phyloP scores from a whole-genome alignment of 768 basidiomycete genomes.

The Termitomyces titanicus region DNA sequence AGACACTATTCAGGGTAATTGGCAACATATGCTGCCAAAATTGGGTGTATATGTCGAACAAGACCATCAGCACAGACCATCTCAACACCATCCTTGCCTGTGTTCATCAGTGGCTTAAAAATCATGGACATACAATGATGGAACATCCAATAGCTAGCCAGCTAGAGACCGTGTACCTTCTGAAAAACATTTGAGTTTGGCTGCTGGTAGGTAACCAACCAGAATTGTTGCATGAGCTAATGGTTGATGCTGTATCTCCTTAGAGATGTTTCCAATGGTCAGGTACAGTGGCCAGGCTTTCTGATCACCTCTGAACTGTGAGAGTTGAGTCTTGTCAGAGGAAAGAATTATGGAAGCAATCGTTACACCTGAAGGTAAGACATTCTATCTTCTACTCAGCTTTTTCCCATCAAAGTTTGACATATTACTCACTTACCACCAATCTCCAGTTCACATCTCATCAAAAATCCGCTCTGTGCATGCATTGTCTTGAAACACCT shows the following conservation, averaged over 20 bases:
- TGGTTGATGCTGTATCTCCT: slow-evolving; percentile 22
- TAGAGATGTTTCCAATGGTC: slow-evolving; percentile 33
- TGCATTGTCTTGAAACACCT: slow-evolving; percentile 14
- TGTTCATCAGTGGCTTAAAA: slow-evolving; percentile 23
- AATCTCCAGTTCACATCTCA: slow-evolving; percentile 21
- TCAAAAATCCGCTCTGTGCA: slow-evolving; percentile 10
- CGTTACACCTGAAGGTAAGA: slow-evolving; percentile 20
- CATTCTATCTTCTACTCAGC: slow-evolving; percentile 8
- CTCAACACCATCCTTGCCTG: slow-evolving; percentile 24
- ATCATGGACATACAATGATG: slow-evolving; percentile 14
- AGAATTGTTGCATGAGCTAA: slow-evolving; percentile 20
- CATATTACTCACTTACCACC: slow-evolving; percentile 31
- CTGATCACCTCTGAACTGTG: slow-evolving; percentile 33
- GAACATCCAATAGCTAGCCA: background rate
- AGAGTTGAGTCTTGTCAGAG: slow-evolving; percentile 28
- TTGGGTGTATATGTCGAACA: slow-evolving; percentile 23
- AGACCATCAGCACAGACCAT: slow-evolving; percentile 30
- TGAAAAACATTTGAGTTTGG: slow-evolving; percentile 1
- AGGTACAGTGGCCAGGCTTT: slow-evolving; percentile 39
- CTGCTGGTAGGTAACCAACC: background rate
- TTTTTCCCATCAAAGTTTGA: background rate
- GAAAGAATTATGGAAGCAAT: slow-evolving; percentile 34
- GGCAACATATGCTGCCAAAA: slow-evolving; percentile 23
- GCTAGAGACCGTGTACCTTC: background rate
- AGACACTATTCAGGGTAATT: slow-evolving; percentile 33